Evolutionary conservation across 805 yeast species (phyloP).

Genomic region (Wickerhamiella spandovensis): DNA sequence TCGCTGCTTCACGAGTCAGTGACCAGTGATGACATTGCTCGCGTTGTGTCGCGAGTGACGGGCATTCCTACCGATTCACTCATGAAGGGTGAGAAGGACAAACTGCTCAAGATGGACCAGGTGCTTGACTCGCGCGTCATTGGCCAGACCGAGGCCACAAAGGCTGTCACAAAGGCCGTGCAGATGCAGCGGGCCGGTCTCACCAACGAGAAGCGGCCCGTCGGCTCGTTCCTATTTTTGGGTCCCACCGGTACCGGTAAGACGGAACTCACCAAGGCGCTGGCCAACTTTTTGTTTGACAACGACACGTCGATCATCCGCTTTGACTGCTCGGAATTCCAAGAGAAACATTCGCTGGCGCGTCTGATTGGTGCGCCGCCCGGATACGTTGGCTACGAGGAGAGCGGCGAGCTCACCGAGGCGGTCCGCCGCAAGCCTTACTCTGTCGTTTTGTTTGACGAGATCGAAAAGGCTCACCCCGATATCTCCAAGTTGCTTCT

Average conservation of each 20-base stretch:
- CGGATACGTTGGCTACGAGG: constrained; percentile 93
- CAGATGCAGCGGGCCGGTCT: constrained; percentile 93
- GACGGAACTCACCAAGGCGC: constrained; percentile 84
- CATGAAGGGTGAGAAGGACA: constrained; percentile 89
- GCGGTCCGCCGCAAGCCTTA: constrained; percentile 93
- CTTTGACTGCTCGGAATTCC: constrained; percentile 97
- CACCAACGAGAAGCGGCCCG: constrained; percentile 87
- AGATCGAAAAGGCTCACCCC: constrained; percentile 92
- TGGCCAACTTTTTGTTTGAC: constrained; percentile 85
- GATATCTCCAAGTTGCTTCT: constrained; percentile 83
- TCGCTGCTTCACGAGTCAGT: constrained; percentile 76
- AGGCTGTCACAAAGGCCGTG: constrained; percentile 84
- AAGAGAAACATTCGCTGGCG: constrained; percentile 83
- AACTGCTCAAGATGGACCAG: constrained; percentile 74
- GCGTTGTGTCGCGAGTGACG: constrained; percentile 85
- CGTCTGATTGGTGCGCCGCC: constrained; percentile 96
- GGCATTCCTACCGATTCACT: constrained; percentile 88
- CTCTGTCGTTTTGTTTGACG: constrained; percentile 85
- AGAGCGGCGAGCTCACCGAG: constrained; percentile 86
- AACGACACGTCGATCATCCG: constrained; percentile 77
- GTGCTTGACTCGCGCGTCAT: constrained; percentile 65
- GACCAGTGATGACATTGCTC: constrained; percentile 85
- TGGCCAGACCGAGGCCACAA: constrained; percentile 93
- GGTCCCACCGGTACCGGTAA: constrained; percentile 99
- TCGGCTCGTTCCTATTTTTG: constrained; percentile 89